Percentiles rank a stretch among this genome's conserved stretches.
Evolutionary conservation across 805 yeast genomes (phyloP).

Genomic region (Komagataella pseudopastoris): DNA sequence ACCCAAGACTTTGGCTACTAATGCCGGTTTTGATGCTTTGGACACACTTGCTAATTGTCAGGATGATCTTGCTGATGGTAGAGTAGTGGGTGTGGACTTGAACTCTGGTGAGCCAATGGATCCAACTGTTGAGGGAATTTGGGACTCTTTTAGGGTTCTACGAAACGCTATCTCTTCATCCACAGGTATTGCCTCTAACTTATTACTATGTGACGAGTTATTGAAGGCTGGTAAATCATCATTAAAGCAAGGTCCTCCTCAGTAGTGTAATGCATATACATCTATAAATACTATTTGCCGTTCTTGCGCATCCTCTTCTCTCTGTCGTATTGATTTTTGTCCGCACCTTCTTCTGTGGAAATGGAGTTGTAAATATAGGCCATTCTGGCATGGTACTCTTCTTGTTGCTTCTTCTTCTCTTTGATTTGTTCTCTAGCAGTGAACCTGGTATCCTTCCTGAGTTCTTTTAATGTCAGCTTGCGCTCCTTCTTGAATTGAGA

Average conservation of each 20-base stretch:
- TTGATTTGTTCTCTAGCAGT: constrained; percentile 75
- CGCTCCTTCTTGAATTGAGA: constrained; percentile 84
- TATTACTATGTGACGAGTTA: constrained; percentile 88
- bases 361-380: constrained; percentile 75
- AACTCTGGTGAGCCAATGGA: constrained; percentile 92
- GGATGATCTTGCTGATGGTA: constrained; percentile 74
- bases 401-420: constrained; percentile 62
- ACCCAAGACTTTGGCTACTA: constrained; percentile 85
- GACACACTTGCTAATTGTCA: constrained; percentile 83
- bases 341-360: constrained; percentile 90
- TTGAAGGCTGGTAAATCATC: constrained; percentile 95
- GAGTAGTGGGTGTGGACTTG: constrained; percentile 82
- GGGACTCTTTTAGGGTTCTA: constrained; percentile 92
- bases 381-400: constrained; percentile 82
- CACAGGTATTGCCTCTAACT: constrained; percentile 85
- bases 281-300: neutral
- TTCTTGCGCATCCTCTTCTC: constrained; percentile 40
- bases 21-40: constrained; percentile 87
- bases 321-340: constrained; percentile 81
- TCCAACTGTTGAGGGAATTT: constrained; percentile 85
- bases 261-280: neutral
- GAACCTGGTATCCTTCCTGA: constrained; percentile 80
- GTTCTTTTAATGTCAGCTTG: constrained; percentile 76
- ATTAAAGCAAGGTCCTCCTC: constrained; percentile 42
- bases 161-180: constrained; percentile 90